These are phyloP conservation scores for Colletotrichum lupini DNA, from an alignment of 2,329 filamentous ascomycete genomes.

Conservation along the genomic window DNA sequence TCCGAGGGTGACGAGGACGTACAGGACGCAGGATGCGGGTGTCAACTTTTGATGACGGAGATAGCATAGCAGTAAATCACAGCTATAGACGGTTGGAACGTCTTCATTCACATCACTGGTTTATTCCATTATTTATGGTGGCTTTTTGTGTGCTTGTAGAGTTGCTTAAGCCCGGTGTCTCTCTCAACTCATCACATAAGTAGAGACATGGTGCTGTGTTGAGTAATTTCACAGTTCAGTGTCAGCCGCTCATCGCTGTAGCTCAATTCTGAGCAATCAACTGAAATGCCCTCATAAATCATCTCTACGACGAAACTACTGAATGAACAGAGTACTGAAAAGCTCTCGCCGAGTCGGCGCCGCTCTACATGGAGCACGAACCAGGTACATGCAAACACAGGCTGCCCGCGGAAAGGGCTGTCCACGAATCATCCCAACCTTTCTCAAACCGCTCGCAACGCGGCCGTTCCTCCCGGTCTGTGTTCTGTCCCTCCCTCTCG, in stretches of 20 bases:
- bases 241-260: no score
- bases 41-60: conserved; percentile 12
- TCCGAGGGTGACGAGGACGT: conserved; percentile 24
- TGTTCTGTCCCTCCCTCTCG: not conserved
- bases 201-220: no score
- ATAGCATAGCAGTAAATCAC: no score
- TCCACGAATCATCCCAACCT: conserved; percentile 7
- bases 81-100: not conserved
- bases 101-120: not conserved
- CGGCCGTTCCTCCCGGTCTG: not conserved
- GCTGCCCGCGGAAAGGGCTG: no score
- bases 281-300: not conserved
- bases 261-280: no score
- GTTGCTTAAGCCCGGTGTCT: no score
- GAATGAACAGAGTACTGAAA: not conserved
- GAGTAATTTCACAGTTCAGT: no score
- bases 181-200: no score
- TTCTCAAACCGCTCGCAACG: not conserved
- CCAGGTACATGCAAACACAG: not conserved
- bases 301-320: not conserved
- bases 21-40: not conserved
- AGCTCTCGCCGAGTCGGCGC: not conserved
- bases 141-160: no score
- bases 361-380: not conserved
- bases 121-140: no score